Base-by-base conservation (phyloP, 345 rosid species). In the Microcos paniculata region DNA sequence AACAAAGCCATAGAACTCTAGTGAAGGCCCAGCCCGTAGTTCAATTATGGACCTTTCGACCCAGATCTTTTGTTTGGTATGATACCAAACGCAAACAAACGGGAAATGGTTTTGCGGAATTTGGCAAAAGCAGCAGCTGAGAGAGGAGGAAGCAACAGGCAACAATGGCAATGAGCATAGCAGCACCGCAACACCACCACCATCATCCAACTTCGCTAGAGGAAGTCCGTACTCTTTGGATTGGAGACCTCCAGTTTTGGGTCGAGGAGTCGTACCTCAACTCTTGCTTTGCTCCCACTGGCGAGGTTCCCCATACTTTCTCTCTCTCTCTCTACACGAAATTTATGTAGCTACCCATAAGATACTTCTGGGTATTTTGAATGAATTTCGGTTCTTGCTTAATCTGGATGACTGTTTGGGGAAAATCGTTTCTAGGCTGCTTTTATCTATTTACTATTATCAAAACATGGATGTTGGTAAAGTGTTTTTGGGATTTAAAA, bases 171-270 rank as follows among this genome's bases (percentile, higher is more conserved):
- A 79, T 82, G 6, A 35, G 40, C 62, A 71, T 64, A 76, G 80
- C 88, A 69, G 78, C 89, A 80, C 68, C 85, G 64, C 76, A 81
- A n/a, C 87, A 79, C 74, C 91, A 89, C 75, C 90, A 88, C 67
- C 98, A 93, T 80, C 99, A 96, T 72, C 98, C 99, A 0, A 83
- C 89, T 42, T 83, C 99, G 7, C 85, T 87, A 1, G 99, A 93
- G 79, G 99, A 96, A 83, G 99, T 93, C 0, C 84, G 97, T 71
- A 93, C 99, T 10, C 98, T 96, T 19, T 93, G 99, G 98, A 96
- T 96, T 72, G 99, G 99, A 40, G 99, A 93, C 87, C 87, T 96
- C 46, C 99, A 88, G 84, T 92, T 89, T 55, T 96, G 99, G 99
- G 91, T 86, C 80, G 98, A 96, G 62, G 99, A 96, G 71, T 76